Conservation (phyloP, 2,329 filamentous ascomycete species). For the Talaromyces sp. region DNA sequence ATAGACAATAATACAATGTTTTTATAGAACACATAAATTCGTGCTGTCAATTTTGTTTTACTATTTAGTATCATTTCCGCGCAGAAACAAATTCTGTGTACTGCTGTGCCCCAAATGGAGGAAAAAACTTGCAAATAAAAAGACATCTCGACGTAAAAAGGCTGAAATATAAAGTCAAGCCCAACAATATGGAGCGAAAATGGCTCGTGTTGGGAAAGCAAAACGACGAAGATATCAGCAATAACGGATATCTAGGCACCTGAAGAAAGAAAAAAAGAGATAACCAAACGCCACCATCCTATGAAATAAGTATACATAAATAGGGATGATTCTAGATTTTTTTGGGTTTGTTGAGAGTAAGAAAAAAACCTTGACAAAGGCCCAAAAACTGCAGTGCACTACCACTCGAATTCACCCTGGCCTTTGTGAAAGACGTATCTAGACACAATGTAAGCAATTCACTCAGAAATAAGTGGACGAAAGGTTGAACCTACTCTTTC, state of each 20-base stretch:
- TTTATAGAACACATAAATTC: background rate
- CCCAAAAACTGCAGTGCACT: conserved; percentile 23
- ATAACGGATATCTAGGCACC: background rate
- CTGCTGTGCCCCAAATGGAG: background rate
- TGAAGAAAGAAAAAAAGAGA: background rate
- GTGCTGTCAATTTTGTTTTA: background rate
- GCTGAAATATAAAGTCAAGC: background rate
- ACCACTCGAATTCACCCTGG: conserved; percentile 97
- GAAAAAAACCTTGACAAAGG: background rate
- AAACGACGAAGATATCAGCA: background rate
- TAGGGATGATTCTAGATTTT: background rate
- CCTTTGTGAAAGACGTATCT: conserved; percentile 97
- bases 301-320: conserved; percentile 12
- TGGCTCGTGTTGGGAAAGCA: background rate
- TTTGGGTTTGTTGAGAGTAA: background rate
- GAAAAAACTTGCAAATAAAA: background rate
- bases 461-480: background rate
- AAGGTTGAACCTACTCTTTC: conserved; percentile 63
- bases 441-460: conserved; percentile 20
- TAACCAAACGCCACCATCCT: conserved; percentile 8
- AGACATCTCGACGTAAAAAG: background rate
- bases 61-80: background rate
- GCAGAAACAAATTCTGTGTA: background rate
- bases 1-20: background rate
- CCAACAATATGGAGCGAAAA: background rate